These are phyloP conservation scores for Aspergillus neoniger DNA, from an alignment of 2,329 filamentous ascomycete species.

Conservation along the genomic window DNA sequence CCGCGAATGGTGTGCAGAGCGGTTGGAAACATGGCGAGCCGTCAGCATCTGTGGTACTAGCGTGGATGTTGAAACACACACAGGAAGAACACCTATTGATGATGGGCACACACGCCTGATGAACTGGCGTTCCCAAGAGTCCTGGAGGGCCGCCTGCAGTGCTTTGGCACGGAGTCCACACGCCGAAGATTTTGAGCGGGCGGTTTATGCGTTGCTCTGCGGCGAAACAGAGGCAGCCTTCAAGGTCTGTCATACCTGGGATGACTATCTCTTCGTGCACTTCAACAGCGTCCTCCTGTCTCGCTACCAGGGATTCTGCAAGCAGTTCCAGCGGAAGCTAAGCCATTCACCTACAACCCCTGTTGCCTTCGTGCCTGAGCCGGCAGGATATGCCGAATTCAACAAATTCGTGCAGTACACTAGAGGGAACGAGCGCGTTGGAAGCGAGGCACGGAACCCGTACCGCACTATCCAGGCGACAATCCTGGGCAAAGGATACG, in stretches of 20 bases:
- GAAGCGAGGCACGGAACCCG: conserved; percentile 45
- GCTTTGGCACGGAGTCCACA: conserved; percentile 62
- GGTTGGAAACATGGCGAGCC: conserved; percentile 86
- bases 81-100: conserved; percentile 35
- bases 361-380: conserved; percentile 58
- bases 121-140: conserved; percentile 42
- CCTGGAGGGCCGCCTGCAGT: conserved; percentile 42
- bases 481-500: conserved; percentile 46
- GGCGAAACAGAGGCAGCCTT: conserved; percentile 80
- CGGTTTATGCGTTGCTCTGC: conserved; percentile 86
- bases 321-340: conserved; percentile 46
- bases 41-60: conserved; percentile 70
- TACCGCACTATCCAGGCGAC: conserved; percentile 48
- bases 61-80: conserved; percentile 30
- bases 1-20: conserved; percentile 80
- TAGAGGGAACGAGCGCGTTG: conserved; percentile 38
- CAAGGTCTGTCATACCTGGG: conserved; percentile 75
- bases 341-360: conserved; percentile 58
- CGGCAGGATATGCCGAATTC: conserved; percentile 47
- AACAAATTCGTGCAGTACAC: conserved; percentile 41
- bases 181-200: conserved; percentile 76
- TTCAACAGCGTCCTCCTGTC: conserved; percentile 83
- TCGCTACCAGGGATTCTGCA: conserved; percentile 72
- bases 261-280: conserved; percentile 82
- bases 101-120: conserved; percentile 45